Evolutionary conservation across 768 basidiomycete species (phyloP).

Genomic region (Cystofilobasidium bisporidii): DNA sequence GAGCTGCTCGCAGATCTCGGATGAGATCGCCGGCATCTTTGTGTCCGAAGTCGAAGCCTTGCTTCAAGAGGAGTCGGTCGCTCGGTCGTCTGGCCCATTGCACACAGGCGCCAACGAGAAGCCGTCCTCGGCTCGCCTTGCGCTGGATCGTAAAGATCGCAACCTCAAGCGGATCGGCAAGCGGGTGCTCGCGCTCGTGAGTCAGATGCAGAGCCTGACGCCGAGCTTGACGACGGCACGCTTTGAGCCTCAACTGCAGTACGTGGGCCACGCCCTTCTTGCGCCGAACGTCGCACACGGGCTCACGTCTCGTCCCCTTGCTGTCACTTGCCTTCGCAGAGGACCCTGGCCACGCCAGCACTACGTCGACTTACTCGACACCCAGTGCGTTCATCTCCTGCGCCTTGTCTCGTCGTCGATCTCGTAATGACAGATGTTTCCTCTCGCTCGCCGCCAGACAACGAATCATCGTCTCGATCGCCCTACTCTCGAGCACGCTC

Average conservation of each 20-base stretch:
- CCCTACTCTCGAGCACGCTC: slow-evolving; percentile 42
- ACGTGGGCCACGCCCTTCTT: too few species aligned
- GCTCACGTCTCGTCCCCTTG: too few species aligned
- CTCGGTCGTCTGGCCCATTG: neutral
- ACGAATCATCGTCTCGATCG: slow-evolving; percentile 38
- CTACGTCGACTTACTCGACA: slow-evolving; percentile 44
- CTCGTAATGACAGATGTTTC: neutral
- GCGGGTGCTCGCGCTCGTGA: slow-evolving; percentile 18
- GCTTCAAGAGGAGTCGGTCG: slow-evolving; percentile 41
- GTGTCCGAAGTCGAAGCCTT: slow-evolving; percentile 35
- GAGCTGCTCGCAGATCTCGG: slow-evolving; percentile 33
- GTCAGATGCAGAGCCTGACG: slow-evolving; percentile 17
- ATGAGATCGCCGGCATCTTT: slow-evolving; percentile 45
- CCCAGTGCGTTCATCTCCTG: slow-evolving; percentile 42
- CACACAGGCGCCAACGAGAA: slow-evolving; percentile 1
- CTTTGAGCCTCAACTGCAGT: slow-evolving; percentile 30
- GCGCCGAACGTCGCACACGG: too few species aligned
- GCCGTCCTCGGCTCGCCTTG: slow-evolving; percentile 29
- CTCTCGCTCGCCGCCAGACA: slow-evolving; percentile 5
- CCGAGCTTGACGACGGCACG: slow-evolving; percentile 27
- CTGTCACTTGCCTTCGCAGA: slow-evolving; percentile 40
- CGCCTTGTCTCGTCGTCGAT: slow-evolving; percentile 37
- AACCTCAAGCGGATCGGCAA: slow-evolving; percentile 35
- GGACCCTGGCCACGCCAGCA: slow-evolving; percentile 51
- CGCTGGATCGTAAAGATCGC: slow-evolving; percentile 29